phyloP scores from a whole-genome alignment of 2,329 filamentous ascomycete genomes.

The Colletotrichum lini region DNA sequence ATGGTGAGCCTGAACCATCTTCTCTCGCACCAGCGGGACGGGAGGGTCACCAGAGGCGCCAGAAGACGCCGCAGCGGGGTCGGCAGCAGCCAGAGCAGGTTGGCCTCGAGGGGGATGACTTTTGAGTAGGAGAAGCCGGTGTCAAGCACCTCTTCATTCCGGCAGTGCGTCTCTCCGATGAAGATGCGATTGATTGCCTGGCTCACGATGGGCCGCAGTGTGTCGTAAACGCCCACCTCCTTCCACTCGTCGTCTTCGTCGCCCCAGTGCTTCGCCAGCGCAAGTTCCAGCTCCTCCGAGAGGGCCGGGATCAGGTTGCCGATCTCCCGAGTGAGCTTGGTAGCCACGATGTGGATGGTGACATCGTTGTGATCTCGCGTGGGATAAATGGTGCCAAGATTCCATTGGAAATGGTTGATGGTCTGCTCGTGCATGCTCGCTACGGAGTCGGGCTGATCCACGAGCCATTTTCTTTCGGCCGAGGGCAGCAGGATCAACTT shows the following conservation, averaged over 20 bases:
- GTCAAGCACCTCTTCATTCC: constrained; percentile 14
- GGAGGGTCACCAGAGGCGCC: constrained; percentile 18
- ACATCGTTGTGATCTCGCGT: constrained; percentile 22
- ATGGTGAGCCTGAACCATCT: constrained; percentile 23
- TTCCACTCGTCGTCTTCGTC: constrained; percentile 18
- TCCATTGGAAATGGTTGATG: constrained; percentile 5
- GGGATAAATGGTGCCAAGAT: constrained; percentile 1
- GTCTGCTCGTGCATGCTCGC: constrained; percentile 23
- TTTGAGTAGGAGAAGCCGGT: constrained; percentile 22
- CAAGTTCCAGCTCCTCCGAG: constrained; percentile 13
- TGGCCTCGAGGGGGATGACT: constrained; percentile 25
- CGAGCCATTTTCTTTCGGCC: constrained; percentile 14
- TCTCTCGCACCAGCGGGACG: constrained; percentile 21
- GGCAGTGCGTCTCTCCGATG: constrained; percentile 19
- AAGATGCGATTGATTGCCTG: constrained; percentile 29
- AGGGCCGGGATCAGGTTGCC: constrained; percentile 25
- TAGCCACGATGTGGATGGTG: constrained; percentile 18
- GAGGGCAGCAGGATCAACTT: constrained; percentile 18
- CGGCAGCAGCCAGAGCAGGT: constrained; percentile 26
- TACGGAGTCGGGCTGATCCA: constrained; percentile 14
- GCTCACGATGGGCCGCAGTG: constrained; percentile 4
- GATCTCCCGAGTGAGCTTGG: constrained; percentile 20
- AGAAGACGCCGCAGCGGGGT: constrained; percentile 14
- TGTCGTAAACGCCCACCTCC: constrained; percentile 21
- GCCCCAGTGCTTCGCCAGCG: constrained; percentile 19